These are phyloP conservation scores for Aechmea fasciata DNA, from an alignment of 176 grass and related monocot genomes.

Conservation along the genomic window DNA sequence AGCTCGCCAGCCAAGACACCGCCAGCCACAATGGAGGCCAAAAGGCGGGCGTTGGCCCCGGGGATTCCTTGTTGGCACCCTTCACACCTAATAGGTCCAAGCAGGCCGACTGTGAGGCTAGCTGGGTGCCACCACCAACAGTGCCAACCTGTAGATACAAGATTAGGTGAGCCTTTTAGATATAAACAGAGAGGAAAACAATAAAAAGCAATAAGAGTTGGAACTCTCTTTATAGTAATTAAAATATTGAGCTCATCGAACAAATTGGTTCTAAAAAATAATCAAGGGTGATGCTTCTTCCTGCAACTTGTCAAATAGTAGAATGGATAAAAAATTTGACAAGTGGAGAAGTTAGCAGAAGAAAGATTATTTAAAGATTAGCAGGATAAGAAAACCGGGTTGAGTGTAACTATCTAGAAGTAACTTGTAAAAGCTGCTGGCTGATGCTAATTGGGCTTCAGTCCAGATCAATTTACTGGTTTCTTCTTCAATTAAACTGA, in stretches of 20 bases:
- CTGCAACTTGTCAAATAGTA: neutral
- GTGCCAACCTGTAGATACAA: constrained; percentile 51
- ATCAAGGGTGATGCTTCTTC: neutral
- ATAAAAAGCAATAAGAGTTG: neutral
- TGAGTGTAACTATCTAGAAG: no score
- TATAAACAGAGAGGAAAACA: neutral
- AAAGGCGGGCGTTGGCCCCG: constrained; percentile 46
- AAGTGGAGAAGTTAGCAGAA: no score
- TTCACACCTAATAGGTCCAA: constrained; percentile 63
- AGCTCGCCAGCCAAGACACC: constrained; percentile 76
- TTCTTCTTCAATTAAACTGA: no score
- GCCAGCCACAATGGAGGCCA: constrained; percentile 59
- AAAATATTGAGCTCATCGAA: neutral
- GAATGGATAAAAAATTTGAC: neutral
- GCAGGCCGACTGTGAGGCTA: constrained; percentile 63
- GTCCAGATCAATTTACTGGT: no score
- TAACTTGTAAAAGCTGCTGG: no score
- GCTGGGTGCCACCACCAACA: constrained; percentile 66
- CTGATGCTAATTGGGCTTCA: no score
- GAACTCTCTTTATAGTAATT: neutral
- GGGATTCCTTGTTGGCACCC: constrained; percentile 41
- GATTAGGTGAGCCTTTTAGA: neutral
- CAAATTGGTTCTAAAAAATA: neutral
- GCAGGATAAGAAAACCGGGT: no score
- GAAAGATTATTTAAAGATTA: no score